Evolutionary conservation across 2,329 filamentous ascomycete genomes (phyloP).

Genomic region (Exophiala phaeomuriformis): DNA sequence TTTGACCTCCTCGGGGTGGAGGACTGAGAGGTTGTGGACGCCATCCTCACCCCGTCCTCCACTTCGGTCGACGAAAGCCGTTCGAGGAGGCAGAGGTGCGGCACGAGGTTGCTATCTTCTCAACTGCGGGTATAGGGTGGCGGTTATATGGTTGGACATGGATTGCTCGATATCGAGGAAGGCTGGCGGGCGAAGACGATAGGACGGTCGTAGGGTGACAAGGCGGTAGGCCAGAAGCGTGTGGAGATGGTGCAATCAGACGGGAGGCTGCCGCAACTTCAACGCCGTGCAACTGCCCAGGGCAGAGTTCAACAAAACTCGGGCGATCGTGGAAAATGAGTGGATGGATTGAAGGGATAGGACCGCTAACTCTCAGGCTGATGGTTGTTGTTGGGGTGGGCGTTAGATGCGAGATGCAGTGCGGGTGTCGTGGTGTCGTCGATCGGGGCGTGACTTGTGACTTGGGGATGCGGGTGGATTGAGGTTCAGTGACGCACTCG

Average conservation of each 20-base stretch:
- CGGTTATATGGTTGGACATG: slow-evolving; percentile 34
- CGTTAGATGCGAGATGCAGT: background rate
- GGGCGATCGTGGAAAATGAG: slow-evolving; percentile 3
- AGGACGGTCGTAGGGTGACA: slow-evolving; percentile 10
- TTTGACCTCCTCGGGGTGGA: slow-evolving; percentile 35
- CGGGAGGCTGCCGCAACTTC: slow-evolving; percentile 15
- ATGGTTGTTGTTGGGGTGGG: background rate
- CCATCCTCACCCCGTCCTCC: slow-evolving; percentile 29
- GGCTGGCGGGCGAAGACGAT: background rate
- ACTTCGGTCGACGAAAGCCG: slow-evolving; percentile 13
- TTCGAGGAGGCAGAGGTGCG: slow-evolving; percentile 21
- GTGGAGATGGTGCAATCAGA: slow-evolving; percentile 24
- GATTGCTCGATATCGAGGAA: slow-evolving; percentile 11
- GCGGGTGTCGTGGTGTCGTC: background rate
- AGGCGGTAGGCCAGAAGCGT: slow-evolving; percentile 16
- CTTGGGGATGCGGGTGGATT: background rate
- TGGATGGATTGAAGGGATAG: slow-evolving; percentile 6
- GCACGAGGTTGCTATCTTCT: slow-evolving; percentile 29
- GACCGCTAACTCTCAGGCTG: background rate
- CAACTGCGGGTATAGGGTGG: slow-evolving; percentile 32
- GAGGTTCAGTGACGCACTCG: slow-evolving; percentile 5
- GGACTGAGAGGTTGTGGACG: slow-evolving; percentile 39
- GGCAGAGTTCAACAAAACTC: slow-evolving; percentile 5
- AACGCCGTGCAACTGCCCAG: slow-evolving; percentile 10
- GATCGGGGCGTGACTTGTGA: background rate